phyloP scores from a whole-genome alignment of 1,284 basidiomycete genomes.

The Rhodotorula sp. region DNA sequence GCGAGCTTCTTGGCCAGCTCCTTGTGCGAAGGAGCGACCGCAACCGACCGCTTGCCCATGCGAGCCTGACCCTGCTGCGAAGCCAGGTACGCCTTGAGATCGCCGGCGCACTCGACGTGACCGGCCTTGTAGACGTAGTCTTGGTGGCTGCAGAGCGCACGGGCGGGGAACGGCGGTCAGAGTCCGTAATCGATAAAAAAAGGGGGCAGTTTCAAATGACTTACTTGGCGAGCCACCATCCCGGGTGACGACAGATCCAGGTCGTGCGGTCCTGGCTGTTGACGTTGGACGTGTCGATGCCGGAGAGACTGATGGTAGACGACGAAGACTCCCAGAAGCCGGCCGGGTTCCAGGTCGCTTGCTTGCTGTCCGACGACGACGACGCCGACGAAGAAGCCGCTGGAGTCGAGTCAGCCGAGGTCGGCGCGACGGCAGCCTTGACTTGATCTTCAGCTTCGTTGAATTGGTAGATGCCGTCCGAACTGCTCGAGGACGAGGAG shows the following conservation, averaged over 20 bases:
- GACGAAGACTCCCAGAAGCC: conserved; percentile 20
- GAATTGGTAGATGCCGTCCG: neutral
- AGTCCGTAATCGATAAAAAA: neutral
- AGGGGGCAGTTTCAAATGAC: neutral
- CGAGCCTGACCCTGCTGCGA: conserved; percentile 19
- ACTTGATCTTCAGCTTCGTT: neutral
- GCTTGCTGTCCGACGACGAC: conserved; percentile 3
- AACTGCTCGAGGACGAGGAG: neutral
- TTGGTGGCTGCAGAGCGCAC: conserved; percentile 11
- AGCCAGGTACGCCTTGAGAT: conserved; percentile 26
- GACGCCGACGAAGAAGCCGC: neutral
- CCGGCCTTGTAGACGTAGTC: conserved; percentile 24
- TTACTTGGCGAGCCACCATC: conserved; percentile 28
- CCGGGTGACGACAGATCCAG: conserved; percentile 33
- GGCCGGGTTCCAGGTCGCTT: conserved; percentile 16
- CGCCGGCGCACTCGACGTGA: conserved; percentile 30
- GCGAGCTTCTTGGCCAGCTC: conserved; percentile 24
- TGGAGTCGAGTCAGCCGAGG: neutral
- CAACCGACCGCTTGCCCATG: conserved; percentile 14
- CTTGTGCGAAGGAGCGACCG: conserved; percentile 7
- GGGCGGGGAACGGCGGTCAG: neutral
- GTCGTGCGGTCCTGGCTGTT: conserved; percentile 22
- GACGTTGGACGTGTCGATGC: conserved; percentile 19
- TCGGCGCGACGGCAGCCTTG: conserved; percentile 1
- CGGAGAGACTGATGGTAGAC: conserved; percentile 12